phyloP scores from a whole-genome alignment of 352 stramenopile genomes.

The Phytophthora fragariae region DNA sequence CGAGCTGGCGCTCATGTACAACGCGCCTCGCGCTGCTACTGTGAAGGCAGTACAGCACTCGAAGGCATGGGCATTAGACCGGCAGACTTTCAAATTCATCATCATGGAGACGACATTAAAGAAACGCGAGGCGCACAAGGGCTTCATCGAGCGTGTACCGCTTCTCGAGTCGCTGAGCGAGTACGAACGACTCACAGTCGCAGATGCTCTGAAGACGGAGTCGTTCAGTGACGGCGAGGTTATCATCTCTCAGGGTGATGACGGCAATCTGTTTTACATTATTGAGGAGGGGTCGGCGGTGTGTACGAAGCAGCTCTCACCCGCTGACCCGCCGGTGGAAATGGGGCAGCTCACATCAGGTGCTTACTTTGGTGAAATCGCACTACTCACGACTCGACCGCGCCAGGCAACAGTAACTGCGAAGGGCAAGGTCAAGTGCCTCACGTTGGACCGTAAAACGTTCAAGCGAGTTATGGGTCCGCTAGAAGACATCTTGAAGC shows the following conservation, averaged over 20 bases:
- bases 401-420: conserved; percentile 91
- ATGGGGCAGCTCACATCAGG: conserved; percentile 92
- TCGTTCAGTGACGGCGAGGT: conserved; percentile 90
- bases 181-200: conserved; percentile 91
- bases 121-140: conserved; percentile 88
- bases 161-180: conserved; percentile 93
- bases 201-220: conserved; percentile 83
- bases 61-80: conserved; percentile 93
- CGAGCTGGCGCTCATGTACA: conserved; percentile 98
- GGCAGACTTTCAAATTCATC: conserved; percentile 92
- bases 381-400: conserved; percentile 94
- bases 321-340: conserved; percentile 69
- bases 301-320: conserved; percentile 87
- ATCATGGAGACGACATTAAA: conserved; percentile 93
- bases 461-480: conserved; percentile 93
- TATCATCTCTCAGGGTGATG: conserved; percentile 91
- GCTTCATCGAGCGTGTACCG: conserved; percentile 90
- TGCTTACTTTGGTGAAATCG: conserved; percentile 97
- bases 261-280: conserved; percentile 93
- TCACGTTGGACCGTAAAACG: conserved; percentile 92
- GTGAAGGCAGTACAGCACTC: conserved; percentile 92
- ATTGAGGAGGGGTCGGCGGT: conserved; percentile 85
- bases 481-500: conserved; percentile 92
- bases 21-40: conserved; percentile 95
- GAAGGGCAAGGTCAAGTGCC: conserved; percentile 87